Base-by-base conservation (phyloP, 2,329 filamentous ascomycete species). In the Periconia sp. region DNA sequence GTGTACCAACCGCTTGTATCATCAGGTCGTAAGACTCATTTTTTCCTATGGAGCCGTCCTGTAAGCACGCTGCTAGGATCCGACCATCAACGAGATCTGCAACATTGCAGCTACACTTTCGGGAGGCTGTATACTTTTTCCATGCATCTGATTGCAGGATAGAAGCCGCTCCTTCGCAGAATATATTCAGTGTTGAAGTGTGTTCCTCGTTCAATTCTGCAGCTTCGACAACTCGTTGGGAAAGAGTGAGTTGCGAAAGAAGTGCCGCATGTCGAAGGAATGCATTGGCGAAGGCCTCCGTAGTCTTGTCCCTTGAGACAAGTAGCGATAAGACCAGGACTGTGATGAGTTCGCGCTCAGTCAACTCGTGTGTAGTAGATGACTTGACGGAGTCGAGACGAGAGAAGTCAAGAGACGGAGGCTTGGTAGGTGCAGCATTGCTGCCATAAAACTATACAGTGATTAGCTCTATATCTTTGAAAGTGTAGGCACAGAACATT, bases 11-110 rank as follows among this genome's bases (percentile, higher is more conserved):
- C 10, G 60, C 64, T 32, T 54, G 49, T 18, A 43, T 34, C 9
- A 65, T 39, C 22, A 42, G 33, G 15, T 52, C 38, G 19, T 59
- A 59, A 4, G 50, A 47, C 32, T 58, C 60, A 5, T 41, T 59
- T 24, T 29, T 43, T 9, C 57, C 52, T 25, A 52, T 25, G 12
- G 50, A 43, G 1, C 54, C 18, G 16, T 56, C 40, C 12, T 57
- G 48, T 4, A 60, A 17, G 33, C 63, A 69, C 6, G 50, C 57
- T 12, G 61, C 58, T n/a, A 69, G 52, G 11, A 69, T 40, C 26
- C 80, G 71, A 5, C 82, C 82, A 61, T 85, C 82, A 11, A 84
- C 59, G 5, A 81, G 62, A 57, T 85, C 82, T 12, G 71, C 71
- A 5, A 82, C 57, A 56, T 83, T 78, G 52, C 73, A 76, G 8